Base-by-base conservation (phyloP, 2,329 filamentous ascomycete genomes). In the Cladosporium phlei region DNA sequence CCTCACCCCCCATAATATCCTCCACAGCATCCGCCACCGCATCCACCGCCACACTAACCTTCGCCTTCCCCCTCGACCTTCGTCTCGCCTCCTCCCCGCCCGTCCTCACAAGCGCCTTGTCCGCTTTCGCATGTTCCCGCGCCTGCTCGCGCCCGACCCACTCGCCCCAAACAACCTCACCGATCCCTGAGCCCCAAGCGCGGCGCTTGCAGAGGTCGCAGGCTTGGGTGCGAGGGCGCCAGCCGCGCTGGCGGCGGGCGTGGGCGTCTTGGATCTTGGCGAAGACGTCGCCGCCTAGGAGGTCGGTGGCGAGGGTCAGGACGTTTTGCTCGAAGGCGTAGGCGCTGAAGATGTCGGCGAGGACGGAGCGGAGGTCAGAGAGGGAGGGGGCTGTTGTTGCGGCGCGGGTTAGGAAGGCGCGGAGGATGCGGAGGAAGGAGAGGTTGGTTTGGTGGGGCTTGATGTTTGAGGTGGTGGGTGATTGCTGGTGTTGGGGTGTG, bases 311-410 rank as follows among this genome's bases (percentile, higher is more conserved):
- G 3, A 98, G 78, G 2, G 79, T 76, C 16, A 98, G 76, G 12
- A 98, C 86, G 0, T 86, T 90, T 64, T 91, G 87, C 66, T 98
- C 93, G 63, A 97, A 96, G 0, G 89, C 85, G 63, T 98, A 98
- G 0, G 93, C 91, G 0, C 91, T 83, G 68, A 98, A 97, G 46
- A 98, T 91, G 10, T 90, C 93, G 1, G 81, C 75, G 2, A 98
- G 77, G 1, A 97, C 90, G 5, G 80, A 79, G 34, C 93, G 85
- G 3, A 98, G 76, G 62, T 97, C 89, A 1, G 88, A 84, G 2
- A 98, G 74, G 10, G 86, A 94, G 0, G 93, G 90, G 0, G 89
- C 94, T 14, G 84, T 82, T 19, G 80, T 77, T 0, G 88, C 85
- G 0, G 90, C 91, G 35, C 88, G 82, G 1, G 85, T 82, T 22